Evolutionary conservation across 2,329 filamentous ascomycete genomes (phyloP), one percentile per base, ranked within the genome.

Genomic region (Pseudophaeomoniella oleicola): DNA sequence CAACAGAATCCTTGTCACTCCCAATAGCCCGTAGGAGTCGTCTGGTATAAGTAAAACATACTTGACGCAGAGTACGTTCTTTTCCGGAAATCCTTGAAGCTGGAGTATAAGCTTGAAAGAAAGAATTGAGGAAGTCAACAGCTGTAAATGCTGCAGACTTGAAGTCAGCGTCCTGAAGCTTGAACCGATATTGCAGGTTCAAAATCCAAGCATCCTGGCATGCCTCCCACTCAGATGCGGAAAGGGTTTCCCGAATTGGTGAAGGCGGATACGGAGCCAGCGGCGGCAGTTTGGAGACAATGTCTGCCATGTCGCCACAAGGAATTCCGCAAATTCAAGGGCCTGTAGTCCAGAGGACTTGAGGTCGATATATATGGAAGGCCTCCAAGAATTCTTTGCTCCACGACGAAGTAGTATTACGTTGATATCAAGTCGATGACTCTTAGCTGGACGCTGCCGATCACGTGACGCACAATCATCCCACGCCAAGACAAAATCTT

Each of bases 191-290:
- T 37, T 77, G 67, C 4, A 74, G 62, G 4, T 94, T 66, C 9
- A 72, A 62, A 13, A 76, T 61, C 85, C 85, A 94, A 22, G 83
- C 78, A 43, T 81, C 72, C 33, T 92, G 62, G 53, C 81, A 85
- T 19, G 72, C 66, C 44, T 79, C 68, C 86, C 86, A 94, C 58
- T 94, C 83, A 35, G 68, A 60, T 3, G 75, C 60, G 29, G 69
- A 64, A 41, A 94, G 70, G 46, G 71, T 70, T 45, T 71, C 69
- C 50, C 76, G 75, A 62, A 85, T 75, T 38, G 65, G 62, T 19
- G 71, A 62, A 42, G 78, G 70, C 13, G 87, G 88, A 48, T 90
- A 86, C 14, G 81, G 72, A 39, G 81, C 85, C 57, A 94, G 69
- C 19, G 77, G 69, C 30, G 85, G 85, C 34, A 87, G 60, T 37